Evolutionary conservation across 345 rosid species (phyloP).

Genomic region (Barbarea vulgaris): DNA sequence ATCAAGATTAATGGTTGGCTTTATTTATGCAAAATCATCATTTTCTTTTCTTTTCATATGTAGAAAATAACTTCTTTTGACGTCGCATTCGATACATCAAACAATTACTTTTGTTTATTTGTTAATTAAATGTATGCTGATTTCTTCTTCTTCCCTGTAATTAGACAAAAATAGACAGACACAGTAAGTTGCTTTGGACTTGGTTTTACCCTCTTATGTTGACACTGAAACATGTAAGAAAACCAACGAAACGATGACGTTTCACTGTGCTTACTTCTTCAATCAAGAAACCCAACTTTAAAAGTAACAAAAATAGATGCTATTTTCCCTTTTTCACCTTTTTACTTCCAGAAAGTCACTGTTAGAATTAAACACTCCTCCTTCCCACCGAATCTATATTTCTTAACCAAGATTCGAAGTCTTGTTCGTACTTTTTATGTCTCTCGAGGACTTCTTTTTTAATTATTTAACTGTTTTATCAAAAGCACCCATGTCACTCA

Average conservation of each 20-base stretch:
- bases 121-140: conserved; percentile 6
- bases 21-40: conserved; percentile 23
- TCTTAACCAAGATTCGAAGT: conserved; percentile 42
- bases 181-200: conserved; percentile 34
- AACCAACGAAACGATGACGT: conserved; percentile 37
- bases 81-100: conserved; percentile 16
- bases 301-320: conserved; percentile 29
- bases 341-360: conserved; percentile 32
- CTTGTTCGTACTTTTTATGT: conserved; percentile 26
- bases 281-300: conserved; percentile 19
- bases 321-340: conserved; percentile 26
- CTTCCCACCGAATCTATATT: conserved; percentile 29
- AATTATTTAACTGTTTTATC: conserved; percentile 21
- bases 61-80: not conserved
- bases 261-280: conserved; percentile 31
- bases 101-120: conserved; percentile 13
- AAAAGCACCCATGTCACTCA: conserved; percentile 16
- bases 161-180: conserved; percentile 32
- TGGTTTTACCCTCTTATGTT: conserved; percentile 40
- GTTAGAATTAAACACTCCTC: conserved; percentile 29
- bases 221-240: conserved; percentile 42
- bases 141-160: conserved; percentile 9
- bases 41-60: too few relatives aligned
- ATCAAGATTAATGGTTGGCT: conserved; percentile 24
- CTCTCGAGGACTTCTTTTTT: not conserved